A percentile compares a stretch with the other conserved stretches of the same genome.
Conservation (phyloP, 441 rosid genomes). For the Aquilaria agallochum region DNA sequence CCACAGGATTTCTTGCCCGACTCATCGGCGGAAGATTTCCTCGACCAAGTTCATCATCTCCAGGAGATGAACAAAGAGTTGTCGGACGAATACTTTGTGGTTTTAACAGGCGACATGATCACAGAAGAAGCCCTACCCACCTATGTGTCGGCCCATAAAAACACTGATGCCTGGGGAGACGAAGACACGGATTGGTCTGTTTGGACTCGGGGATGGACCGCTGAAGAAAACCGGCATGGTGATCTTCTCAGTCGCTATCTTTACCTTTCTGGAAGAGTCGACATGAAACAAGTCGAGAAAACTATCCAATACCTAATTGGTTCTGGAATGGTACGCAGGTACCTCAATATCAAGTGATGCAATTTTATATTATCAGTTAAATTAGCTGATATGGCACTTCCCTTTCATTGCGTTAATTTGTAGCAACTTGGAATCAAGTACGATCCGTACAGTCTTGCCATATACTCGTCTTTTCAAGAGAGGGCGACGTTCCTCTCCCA, state of each 20-base stretch:
- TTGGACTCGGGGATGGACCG: constrained; percentile 98
- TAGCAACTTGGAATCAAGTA: constrained; percentile 90
- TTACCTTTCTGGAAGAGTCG: constrained; percentile 86
- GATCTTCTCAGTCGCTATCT: constrained; percentile 89
- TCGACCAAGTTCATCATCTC: constrained; percentile 78
- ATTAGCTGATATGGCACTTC: too few species aligned
- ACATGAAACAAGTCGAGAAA: constrained; percentile 93
- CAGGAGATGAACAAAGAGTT: constrained; percentile 75
- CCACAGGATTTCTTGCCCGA: constrained; percentile 92
- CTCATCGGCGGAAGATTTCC: constrained; percentile 73
- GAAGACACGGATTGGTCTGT: constrained; percentile 86
- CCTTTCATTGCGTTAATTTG: constrained; percentile 2
- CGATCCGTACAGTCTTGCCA: constrained; percentile 83
- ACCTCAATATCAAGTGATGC: too few species aligned
- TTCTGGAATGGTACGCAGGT: constrained; percentile 87
- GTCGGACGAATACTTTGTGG: constrained; percentile 91
- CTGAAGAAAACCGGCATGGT: constrained; percentile 95
- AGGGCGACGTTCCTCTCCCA: constrained; percentile 95
- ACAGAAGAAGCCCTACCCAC: constrained; percentile 98
- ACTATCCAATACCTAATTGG: constrained; percentile 94
- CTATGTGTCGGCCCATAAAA: constrained; percentile 85
- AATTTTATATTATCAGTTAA: too few species aligned
- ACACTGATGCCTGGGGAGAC: constrained; percentile 84
- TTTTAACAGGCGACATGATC: constrained; percentile 94
- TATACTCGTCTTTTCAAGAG: constrained; percentile 95